These are phyloP conservation scores for Mycena rebaudengoi DNA, from an alignment of 768 basidiomycete species.

Conservation along the genomic window DNA sequence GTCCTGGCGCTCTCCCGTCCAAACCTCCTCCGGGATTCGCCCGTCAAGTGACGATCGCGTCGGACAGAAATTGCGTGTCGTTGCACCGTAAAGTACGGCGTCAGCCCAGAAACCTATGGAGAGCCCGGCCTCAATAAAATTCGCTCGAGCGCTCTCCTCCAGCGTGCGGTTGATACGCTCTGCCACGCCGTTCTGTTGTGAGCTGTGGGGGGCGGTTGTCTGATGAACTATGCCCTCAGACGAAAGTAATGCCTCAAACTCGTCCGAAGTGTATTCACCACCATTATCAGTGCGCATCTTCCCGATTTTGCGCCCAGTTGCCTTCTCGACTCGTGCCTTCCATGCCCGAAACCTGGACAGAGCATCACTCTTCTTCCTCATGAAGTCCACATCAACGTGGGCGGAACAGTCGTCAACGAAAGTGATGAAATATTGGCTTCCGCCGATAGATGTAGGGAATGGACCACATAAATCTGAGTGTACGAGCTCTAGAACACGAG, in stretches of 20 bases:
- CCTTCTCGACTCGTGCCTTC: constrained; percentile 22
- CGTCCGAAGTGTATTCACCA: constrained; percentile 29
- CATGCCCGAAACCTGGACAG: constrained; percentile 14
- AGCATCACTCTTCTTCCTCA: constrained; percentile 18
- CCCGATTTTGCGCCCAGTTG: constrained; percentile 23
- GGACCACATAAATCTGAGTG: background rate
- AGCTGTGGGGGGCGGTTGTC: constrained; percentile 37
- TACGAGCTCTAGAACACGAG: constrained; percentile 3
- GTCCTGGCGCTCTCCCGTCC: background rate
- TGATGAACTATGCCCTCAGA: constrained; percentile 35
- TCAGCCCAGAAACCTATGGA: background rate
- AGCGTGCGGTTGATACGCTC: constrained; percentile 38
- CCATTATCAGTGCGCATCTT: constrained; percentile 33
- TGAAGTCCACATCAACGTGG: background rate
- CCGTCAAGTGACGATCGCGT: background rate
- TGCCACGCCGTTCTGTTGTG: constrained; percentile 41
- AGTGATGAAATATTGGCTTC: constrained; percentile 5
- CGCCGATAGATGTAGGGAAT: background rate
- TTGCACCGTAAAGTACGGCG: background rate
- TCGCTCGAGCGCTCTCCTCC: constrained; percentile 9
- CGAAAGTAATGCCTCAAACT: constrained; percentile 23
- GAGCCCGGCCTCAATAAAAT: background rate
- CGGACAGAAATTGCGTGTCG: background rate
- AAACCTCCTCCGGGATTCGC: constrained; percentile 2
- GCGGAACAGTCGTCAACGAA: background rate